Conservation (phyloP, 2,329 filamentous ascomycete species). For the Chaetomium globosum region DNA sequence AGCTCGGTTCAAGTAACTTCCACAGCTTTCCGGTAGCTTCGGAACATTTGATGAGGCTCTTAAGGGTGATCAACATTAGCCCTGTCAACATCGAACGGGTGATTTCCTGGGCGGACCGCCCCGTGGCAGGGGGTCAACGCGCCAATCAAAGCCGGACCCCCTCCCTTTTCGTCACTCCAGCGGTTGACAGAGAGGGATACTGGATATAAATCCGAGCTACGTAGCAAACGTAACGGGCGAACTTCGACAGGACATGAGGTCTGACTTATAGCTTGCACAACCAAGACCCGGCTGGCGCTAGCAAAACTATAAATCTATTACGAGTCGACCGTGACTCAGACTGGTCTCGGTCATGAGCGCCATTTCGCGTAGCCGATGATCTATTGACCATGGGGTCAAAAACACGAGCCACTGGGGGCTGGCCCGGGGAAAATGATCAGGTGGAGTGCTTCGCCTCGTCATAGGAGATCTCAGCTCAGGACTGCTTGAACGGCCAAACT, state of each 20-base stretch:
- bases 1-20: neutral
- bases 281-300: neutral
- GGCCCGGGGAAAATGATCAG: constrained; percentile 14
- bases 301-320: neutral
- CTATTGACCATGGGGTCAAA: neutral
- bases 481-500: too few species aligned
- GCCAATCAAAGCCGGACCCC: neutral
- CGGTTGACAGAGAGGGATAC: too few species aligned
- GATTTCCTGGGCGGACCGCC: constrained; percentile 1
- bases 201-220: neutral
- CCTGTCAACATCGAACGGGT: neutral
- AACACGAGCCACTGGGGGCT: constrained; percentile 10
- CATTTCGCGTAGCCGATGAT: neutral
- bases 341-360: neutral
- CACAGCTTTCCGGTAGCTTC: neutral
- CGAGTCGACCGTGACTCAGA: neutral
- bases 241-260: neutral
- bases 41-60: neutral
- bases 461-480: neutral
- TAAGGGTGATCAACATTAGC: neutral
- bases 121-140: neutral
- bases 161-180: too few species aligned
- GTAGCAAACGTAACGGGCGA: neutral
- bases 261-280: neutral
- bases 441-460: constrained; percentile 2